These are phyloP conservation scores for Aspergillus fijiensis DNA, from an alignment of 2,329 filamentous ascomycete genomes.

Conservation along the genomic window DNA sequence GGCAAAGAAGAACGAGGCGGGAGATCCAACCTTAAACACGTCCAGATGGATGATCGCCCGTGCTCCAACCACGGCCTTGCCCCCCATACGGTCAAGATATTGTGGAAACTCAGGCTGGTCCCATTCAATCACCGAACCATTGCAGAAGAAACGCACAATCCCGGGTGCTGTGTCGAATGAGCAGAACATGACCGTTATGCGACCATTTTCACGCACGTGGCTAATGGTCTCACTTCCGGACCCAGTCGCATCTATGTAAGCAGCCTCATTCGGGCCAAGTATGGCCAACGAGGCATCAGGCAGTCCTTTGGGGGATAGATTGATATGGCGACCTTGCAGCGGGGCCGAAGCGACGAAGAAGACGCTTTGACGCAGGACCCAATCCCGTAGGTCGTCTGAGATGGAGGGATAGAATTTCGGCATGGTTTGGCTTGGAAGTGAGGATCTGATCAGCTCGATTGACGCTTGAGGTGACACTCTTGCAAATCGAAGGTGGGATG, in stretches of 20 bases:
- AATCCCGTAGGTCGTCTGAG: conserved; percentile 56
- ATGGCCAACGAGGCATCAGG: conserved; percentile 62
- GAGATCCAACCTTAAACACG: conserved; percentile 55
- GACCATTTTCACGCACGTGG: conserved; percentile 74
- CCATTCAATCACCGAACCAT: conserved; percentile 59
- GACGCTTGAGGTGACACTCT: neutral
- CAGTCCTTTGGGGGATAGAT: conserved; percentile 73
- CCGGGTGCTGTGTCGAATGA: conserved; percentile 60
- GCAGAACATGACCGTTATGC: conserved; percentile 73
- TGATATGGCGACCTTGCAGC: conserved; percentile 66
- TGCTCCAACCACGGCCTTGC: conserved; percentile 49
- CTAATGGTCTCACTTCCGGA: conserved; percentile 74
- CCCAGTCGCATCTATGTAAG: conserved; percentile 73
- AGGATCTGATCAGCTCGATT: neutral
- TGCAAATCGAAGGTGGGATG: no score
- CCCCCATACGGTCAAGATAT: conserved; percentile 48
- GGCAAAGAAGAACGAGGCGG: neutral
- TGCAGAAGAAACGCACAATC: conserved; percentile 66
- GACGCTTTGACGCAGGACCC: conserved; percentile 66
- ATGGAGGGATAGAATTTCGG: conserved; percentile 59
- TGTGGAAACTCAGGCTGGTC: conserved; percentile 52
- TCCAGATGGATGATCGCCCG: conserved; percentile 62
- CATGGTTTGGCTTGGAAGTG: conserved; percentile 47
- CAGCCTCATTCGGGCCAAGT: conserved; percentile 58
- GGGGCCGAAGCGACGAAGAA: conserved; percentile 77